Base-by-base conservation (phyloP, 1,284 basidiomycete genomes). In the Cutaneotrichosporon mucoides region DNA sequence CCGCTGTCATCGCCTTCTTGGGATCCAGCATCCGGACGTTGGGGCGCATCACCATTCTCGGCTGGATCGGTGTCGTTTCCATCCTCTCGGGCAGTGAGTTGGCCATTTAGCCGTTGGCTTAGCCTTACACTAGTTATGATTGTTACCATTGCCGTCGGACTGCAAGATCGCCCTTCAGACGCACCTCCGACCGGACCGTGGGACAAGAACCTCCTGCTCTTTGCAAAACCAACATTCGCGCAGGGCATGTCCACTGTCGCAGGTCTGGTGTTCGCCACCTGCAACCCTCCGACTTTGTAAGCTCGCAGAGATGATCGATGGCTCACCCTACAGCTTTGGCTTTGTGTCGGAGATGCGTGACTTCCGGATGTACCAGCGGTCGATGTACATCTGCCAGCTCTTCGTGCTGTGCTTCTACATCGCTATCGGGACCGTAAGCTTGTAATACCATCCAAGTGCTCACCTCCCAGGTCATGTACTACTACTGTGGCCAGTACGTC, bases 131-230 rank as follows among this genome's bases (percentile, higher is more conserved):
- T n/a, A 48, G 68, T 78, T 57, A 56, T 78, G 46, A 72, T 71
- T 16, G 63, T 79, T 24, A 73, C 72, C 46, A 66, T 79, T 56
- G 73, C 77, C 11, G 76, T 79, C 24, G 76, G 72, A 13, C 66
- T 76, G 4, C 64, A 70, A 24, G 53, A 34, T n/a, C 34, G 34
- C 10, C 53, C 53, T 3, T 6, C 35, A 4, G 57, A 41, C 24
- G 53, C 42, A 56, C 51, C 51, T 2, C 46, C 37, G 6, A 70
- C 70, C 0, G 33, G 38, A 8, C 59, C 66, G 0, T 77, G 64
- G 64, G 71, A 73, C 53, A 70, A 67, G 60, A 61, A 69, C 47
- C 60, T 53, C 48, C 49, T 59, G 34, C 60, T 72, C 45, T 67
- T 69, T 35, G 64, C 59, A 50, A 55, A 59, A 24, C 67, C 73